Evolutionary conservation across 1,284 basidiomycete genomes (phyloP), one percentile per base, ranked within the genome.

Genomic region (Tausonia pullulans): DNA sequence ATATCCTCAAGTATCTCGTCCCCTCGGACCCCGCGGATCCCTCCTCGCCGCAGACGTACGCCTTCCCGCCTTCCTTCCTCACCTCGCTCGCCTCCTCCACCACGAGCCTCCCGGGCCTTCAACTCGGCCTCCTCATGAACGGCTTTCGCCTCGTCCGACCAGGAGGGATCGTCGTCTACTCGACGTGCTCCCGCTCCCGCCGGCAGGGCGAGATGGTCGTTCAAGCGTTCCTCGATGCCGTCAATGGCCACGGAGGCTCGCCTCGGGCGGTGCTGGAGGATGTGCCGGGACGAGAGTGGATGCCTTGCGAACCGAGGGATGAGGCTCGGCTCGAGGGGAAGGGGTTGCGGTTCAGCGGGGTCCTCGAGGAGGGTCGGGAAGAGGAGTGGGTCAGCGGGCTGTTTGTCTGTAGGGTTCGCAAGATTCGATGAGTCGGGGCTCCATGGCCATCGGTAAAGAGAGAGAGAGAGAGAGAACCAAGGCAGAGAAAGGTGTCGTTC

Each of bases 1-100:
- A 65, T 44, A 61, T 65, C 50, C 60, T 65, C 43, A 65, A 65
- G 43, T 65, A 65, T 60, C 49, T 65, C 55, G 56, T n/a, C 41
- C n/a, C 49, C 44, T 41, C 61, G 53, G 27, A 52, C 10, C 39
- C 53, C n/a, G 13, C 61, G 3, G 9, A 9, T 54, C 44, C 45
- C 10, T 13, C 55, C 41, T 63, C 61, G n/a, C 61, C 61, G 14
- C 16, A 41, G 1, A 10, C 56, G 27, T 43, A 52, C 43, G 39
- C 44, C 43, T 65, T 65, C 49, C 64, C 64, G 3, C 55, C 54
- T 7, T 55, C 60, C 11, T 57, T 65, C 51, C 60, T 65, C 43
- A 40, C 45, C 49, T 65, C 64, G 11, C 60, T 65, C 50, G 51
- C 52, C 41, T 16, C 56, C 11, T 58, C 64, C 14, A 52, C 16